Percentiles rank a stretch among this genome's conserved stretches.
phyloP scores from a whole-genome alignment of 75 land plant species.

The Selaginella moellendorffii region DNA sequence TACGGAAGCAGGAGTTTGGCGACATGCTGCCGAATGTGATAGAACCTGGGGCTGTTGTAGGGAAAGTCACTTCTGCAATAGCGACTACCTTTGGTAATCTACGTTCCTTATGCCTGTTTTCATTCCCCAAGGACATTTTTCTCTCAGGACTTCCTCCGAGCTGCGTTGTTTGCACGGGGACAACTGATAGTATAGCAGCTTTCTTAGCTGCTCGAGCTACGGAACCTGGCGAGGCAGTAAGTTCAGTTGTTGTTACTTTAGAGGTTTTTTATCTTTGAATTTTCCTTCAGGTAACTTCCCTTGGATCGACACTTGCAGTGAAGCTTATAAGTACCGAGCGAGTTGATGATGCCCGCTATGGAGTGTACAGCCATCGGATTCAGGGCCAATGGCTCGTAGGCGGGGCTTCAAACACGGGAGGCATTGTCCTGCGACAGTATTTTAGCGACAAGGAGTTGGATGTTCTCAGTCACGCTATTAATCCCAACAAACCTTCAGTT shows the following conservation, averaged over 20 bases:
- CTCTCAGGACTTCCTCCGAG: constrained; percentile 35
- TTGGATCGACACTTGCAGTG: constrained; percentile 57
- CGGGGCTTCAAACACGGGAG: constrained; percentile 63
- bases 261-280: neutral
- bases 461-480: constrained; percentile 30
- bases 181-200: constrained; percentile 64
- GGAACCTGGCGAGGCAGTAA: constrained; percentile 49
- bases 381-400: constrained; percentile 61
- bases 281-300: constrained; percentile 38
- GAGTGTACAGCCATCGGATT: constrained; percentile 54
- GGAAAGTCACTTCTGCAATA: constrained; percentile 22
- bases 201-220: constrained; percentile 54
- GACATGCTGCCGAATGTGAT: constrained; percentile 30
- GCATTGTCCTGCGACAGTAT: constrained; percentile 41
- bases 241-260: constrained; percentile 4
- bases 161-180: constrained; percentile 49
- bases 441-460: constrained; percentile 40
- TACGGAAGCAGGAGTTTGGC: constrained; percentile 41
- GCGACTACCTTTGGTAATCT: constrained; percentile 25
- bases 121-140: neutral
- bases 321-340: constrained; percentile 44
- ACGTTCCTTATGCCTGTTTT: neutral
- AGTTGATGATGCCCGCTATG: constrained; percentile 53
- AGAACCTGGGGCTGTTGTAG: constrained; percentile 44
- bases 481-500: constrained; percentile 35